These are phyloP conservation scores for Backusella sp. DNA, from an alignment of 192 early-diverging fungal species.

Conservation along the genomic window DNA sequence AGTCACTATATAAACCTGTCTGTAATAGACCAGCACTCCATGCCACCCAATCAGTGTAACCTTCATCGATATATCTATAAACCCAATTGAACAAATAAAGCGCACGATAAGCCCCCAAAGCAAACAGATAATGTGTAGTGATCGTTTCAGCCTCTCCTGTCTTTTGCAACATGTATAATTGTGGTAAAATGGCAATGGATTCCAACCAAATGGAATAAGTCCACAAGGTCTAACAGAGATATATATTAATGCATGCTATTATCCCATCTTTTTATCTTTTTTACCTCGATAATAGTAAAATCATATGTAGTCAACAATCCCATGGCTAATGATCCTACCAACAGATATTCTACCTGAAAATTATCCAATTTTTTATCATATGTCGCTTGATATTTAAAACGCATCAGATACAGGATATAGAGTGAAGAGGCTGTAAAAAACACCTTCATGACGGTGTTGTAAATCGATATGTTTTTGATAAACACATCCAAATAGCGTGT, in stretches of 20 bases:
- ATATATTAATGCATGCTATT: conserved; percentile 42
- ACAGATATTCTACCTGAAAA: conserved; percentile 84
- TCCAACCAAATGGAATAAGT: conserved; percentile 97
- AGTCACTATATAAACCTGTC: conserved; percentile 94
- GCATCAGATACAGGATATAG: conserved; percentile 93
- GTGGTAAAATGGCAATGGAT: conserved; percentile 95
- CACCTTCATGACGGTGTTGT: conserved; percentile 94
- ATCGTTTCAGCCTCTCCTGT: conserved; percentile 99
- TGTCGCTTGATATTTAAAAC: conserved; percentile 78
- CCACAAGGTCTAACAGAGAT: conserved; percentile 75
- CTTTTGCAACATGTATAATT: conserved; percentile 93
- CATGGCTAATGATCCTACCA: conserved; percentile 67
- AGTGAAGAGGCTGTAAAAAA: conserved; percentile 87
- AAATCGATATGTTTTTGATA: conserved; percentile 70
- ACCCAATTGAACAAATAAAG: conserved; percentile 95
- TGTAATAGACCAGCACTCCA: conserved; percentile 92
- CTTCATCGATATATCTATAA: conserved; percentile 67
- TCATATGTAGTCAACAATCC: conserved; percentile 74
- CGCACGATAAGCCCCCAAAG: conserved; percentile 88
- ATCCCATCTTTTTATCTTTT: not conserved
- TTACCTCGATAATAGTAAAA: conserved; percentile 68
- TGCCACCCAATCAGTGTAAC: conserved; percentile 71
- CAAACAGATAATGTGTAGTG: conserved; percentile 98
- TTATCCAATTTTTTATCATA: conserved; percentile 94
- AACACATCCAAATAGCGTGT: conserved; percentile 96